Evolutionary conservation across 176 grass and related monocot genomes (phyloP).

Genomic region (Eleusine indica): DNA sequence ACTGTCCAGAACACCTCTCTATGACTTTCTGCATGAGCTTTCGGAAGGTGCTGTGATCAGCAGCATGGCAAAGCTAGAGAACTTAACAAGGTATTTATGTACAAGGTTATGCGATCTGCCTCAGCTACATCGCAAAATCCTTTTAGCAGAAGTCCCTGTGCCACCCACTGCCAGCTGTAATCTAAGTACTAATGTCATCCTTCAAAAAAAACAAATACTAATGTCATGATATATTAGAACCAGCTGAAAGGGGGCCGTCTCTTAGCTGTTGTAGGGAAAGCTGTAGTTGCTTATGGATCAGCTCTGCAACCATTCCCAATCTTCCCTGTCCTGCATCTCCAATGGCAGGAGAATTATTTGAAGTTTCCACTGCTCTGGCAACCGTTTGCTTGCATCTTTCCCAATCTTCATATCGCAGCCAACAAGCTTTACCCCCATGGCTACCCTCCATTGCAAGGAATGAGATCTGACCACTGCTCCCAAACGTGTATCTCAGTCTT

Average conservation of each 20-base stretch:
- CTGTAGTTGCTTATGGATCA: constrained; percentile 73
- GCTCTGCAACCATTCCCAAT: constrained; percentile 67
- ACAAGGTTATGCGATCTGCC: constrained; percentile 12
- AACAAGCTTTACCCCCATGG: constrained; percentile 81
- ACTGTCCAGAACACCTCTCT: not conserved
- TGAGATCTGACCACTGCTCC: constrained; percentile 56
- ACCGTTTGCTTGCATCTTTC: constrained; percentile 81
- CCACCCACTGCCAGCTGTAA: not conserved
- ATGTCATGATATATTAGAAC: constrained; percentile 51
- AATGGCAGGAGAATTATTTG: constrained; percentile 48
- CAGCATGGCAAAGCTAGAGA: not conserved
- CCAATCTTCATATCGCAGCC: constrained; percentile 69
- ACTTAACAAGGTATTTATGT: not conserved
- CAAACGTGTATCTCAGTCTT: constrained; percentile 79
- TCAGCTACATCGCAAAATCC: constrained; percentile 1
- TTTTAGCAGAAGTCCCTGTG: not conserved
- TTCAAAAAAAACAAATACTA: not conserved
- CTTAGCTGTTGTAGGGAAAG: constrained; percentile 65
- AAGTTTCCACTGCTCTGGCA: constrained; percentile 64
- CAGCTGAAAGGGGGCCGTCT: constrained; percentile 54
- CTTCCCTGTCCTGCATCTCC: constrained; percentile 71
- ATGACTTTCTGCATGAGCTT: not conserved
- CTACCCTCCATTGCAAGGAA: constrained; percentile 85
- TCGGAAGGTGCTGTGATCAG: not conserved
- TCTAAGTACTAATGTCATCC: not conserved